phyloP scores from a whole-genome alignment of 768 basidiomycete species.

The Rhizopogon vinicolor region DNA sequence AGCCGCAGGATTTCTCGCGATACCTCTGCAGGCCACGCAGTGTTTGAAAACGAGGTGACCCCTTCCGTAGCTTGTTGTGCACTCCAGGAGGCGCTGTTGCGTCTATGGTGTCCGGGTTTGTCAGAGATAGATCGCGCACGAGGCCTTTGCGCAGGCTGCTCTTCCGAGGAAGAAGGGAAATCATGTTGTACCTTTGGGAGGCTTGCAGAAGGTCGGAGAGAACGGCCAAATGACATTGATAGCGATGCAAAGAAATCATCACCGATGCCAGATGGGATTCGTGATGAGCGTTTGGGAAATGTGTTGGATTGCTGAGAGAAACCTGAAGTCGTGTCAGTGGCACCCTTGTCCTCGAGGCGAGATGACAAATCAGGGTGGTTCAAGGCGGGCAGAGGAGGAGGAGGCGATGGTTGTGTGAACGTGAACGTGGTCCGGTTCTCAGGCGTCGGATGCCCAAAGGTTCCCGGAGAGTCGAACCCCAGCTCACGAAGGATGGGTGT shows the following conservation, averaged over 20 bases:
- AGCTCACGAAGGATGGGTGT: slow-evolving; percentile 22
- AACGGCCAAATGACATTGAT: slow-evolving; percentile 20
- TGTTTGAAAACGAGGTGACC: slow-evolving; percentile 24
- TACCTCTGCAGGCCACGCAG: slow-evolving; percentile 55
- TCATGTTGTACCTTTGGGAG: slow-evolving; percentile 21
- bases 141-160: slow-evolving; percentile 4
- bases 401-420: slow-evolving; percentile 28
- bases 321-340: neutral
- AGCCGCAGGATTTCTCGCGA: slow-evolving; percentile 51
- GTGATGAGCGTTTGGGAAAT: slow-evolving; percentile 11
- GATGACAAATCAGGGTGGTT: slow-evolving; percentile 31
- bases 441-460: slow-evolving; percentile 36
- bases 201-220: slow-evolving; percentile 24
- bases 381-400: slow-evolving; percentile 54
- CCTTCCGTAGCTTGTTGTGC: slow-evolving; percentile 40
- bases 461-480: slow-evolving; percentile 33
- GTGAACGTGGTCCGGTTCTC: slow-evolving; percentile 14
- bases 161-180: slow-evolving; percentile 10
- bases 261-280: slow-evolving; percentile 3
- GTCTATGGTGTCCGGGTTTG: slow-evolving; percentile 34
- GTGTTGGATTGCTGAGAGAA: slow-evolving; percentile 21
- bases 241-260: slow-evolving; percentile 18
- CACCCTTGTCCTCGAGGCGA: slow-evolving; percentile 11
- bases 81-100: slow-evolving; percentile 56
- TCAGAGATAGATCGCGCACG: slow-evolving; percentile 28